phyloP scores from a whole-genome alignment of 106 monocot species.

The Apostasia shenzhenica region DNA sequence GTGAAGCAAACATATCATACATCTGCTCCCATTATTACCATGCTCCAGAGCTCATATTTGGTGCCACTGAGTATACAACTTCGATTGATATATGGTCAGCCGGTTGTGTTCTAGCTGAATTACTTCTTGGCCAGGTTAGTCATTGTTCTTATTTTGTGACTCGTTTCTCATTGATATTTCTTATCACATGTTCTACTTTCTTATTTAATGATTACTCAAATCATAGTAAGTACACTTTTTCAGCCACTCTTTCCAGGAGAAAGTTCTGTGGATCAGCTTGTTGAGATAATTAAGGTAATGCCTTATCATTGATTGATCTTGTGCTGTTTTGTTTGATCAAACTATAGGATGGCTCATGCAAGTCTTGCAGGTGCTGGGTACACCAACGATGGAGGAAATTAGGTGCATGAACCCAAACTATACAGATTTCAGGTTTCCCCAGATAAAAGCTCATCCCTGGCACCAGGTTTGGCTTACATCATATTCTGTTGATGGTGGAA shows the following conservation, averaged over 20 bases:
- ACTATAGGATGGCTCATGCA: not conserved
- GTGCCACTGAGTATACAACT: conserved; percentile 87
- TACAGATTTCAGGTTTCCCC: conserved; percentile 82
- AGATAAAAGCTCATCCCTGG: conserved; percentile 95
- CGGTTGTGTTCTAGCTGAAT: conserved; percentile 95
- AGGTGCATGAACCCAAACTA: conserved; percentile 94
- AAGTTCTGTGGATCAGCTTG: conserved; percentile 85
- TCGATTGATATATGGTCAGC: conserved; percentile 98
- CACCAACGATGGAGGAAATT: conserved; percentile 87
- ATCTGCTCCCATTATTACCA: conserved; percentile 94
- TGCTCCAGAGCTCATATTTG: conserved; percentile 95
- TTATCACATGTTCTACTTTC: not conserved
- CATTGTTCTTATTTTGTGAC: not conserved
- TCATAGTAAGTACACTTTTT: not conserved
- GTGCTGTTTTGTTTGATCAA: no score
- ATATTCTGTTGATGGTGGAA: not conserved
- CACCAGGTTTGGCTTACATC: conserved; percentile 49
- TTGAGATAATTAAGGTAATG: conserved; percentile 96
- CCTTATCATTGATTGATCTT: no score
- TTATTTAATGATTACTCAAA: not conserved
- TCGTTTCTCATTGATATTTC: no score
- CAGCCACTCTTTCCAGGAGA: conserved; percentile 89
- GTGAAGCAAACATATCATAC: conserved; percentile 97
- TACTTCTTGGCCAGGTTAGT: conserved; percentile 90
- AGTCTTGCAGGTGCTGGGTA: conserved; percentile 74